Evolutionary conservation across 306 rosid species (phyloP), one percentile per base, ranked within the genome.

Genomic region (Castanopsis chinensis): DNA sequence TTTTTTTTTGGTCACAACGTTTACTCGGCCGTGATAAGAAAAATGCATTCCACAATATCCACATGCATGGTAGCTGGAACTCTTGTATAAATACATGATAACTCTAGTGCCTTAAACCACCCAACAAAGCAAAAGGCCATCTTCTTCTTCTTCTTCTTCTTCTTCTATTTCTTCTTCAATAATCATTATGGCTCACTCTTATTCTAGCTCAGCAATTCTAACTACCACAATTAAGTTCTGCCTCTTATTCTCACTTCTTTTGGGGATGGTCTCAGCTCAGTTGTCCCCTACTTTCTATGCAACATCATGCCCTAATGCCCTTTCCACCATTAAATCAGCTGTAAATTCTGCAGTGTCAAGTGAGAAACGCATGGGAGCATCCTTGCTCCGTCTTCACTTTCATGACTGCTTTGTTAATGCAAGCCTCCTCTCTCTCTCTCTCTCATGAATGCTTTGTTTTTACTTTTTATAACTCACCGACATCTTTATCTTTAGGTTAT

Each of bases 381-480:
- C 96, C 21, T 63, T 92, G 21, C 97, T 92, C 1, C 97, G 97
- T 67, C 96, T 92, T 74, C 97, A 92, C 69, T 92, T 92, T 78
- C 97, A 92, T 71, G 97, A 92, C 74, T 92, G 97, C 74, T 92
- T 92, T 83, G 97, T 92, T 61, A 89, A 89, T 79, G 97, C 85
- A 91, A 86, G 93, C 88, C 81, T 0, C 37, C 81, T 1, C 1
- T 19, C 52, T 61, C 37, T 6, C 0, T 20, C 5, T 25, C 1
- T n/a, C 14, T 6, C 15, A 28, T 5, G 25, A 49, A 49, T 49
- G 53, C 53, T 49, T 49, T 49, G 45, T 37, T 37, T 37, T 37
- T 35, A 35, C 43, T 6, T 35, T 35, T 35, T 37, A 37, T 2
- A 37, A 8, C 11, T 37, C 45, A 49, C 13, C 4, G 53, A 49